A percentile compares a stretch with the other conserved stretches of the same genome.
Conservation (phyloP, 495 filamentous ascomycete species). For the Hypoxylon cercidicola region DNA sequence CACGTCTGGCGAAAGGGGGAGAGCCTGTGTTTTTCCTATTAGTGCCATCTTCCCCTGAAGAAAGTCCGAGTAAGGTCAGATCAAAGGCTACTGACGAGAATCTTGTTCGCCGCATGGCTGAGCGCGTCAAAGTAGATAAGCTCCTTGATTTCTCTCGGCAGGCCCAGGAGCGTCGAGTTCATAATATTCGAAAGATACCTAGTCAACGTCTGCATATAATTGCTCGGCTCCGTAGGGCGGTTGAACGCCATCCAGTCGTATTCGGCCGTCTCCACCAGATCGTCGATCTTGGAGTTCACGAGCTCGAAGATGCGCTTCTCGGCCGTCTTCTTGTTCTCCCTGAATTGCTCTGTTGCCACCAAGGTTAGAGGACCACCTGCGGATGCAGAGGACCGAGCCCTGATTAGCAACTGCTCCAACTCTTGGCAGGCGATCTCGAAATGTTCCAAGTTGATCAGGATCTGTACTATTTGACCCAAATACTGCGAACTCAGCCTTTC, state of each 20-base stretch:
- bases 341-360: constrained; percentile 84
- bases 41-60: constrained; percentile 1
- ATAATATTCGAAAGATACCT: constrained; percentile 96
- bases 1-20: constrained; percentile 82
- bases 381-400: constrained; percentile 79
- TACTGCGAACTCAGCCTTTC: constrained; percentile 92
- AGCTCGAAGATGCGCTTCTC: constrained; percentile 98
- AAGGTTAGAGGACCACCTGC: constrained; percentile 79
- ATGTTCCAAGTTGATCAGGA: constrained; percentile 95
- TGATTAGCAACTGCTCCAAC: constrained; percentile 82
- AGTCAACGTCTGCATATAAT: constrained; percentile 94
- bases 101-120: constrained; percentile 86
- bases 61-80: too few relatives aligned
- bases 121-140: constrained; percentile 98
- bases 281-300: constrained; percentile 98
- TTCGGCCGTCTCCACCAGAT: constrained; percentile 94
- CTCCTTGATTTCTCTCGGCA: constrained; percentile 95
- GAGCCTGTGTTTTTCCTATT: constrained; percentile 59
- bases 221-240: constrained; percentile 75
- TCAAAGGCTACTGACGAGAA: constrained; percentile 67
- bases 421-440: constrained; percentile 93
- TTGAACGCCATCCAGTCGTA: constrained; percentile 89
- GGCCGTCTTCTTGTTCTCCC: constrained; percentile 90
- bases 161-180: constrained; percentile 88
- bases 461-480: constrained; percentile 96